Percentiles rank a stretch among this genome's conserved stretches.
Conservation (phyloP, 31 red algal species). For the Bonnemaisonia californica region DNA sequence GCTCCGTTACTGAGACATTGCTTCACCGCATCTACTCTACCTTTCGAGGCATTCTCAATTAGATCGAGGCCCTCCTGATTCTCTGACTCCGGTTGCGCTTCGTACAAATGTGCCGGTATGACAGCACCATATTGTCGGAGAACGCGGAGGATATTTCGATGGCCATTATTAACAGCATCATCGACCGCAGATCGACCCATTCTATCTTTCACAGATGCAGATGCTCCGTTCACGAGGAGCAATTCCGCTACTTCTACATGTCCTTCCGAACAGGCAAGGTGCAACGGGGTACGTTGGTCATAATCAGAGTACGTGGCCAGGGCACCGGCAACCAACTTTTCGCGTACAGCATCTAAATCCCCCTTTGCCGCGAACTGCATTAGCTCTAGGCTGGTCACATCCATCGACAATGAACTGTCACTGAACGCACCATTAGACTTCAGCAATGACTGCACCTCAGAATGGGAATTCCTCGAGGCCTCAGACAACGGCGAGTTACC, state of each 20-base stretch:
- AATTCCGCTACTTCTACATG: constrained; percentile 79
- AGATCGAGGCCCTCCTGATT: constrained; percentile 61
- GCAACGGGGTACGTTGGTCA: constrained; percentile 88
- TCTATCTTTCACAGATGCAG: constrained; percentile 67
- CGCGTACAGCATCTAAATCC: constrained; percentile 58
- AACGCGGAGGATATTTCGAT: constrained; percentile 59
- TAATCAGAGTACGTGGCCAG: constrained; percentile 73
- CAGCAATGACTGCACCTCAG: constrained; percentile 28
- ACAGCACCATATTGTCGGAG: constrained; percentile 66
- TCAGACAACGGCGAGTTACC: constrained; percentile 70
- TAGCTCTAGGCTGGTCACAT: constrained; percentile 43
- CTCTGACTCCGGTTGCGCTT: constrained; percentile 57
- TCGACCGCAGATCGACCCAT: constrained; percentile 88
- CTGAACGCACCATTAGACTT: constrained; percentile 41
- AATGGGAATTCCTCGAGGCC: constrained; percentile 53
- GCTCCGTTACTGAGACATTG: constrained; percentile 51
- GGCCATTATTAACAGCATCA: constrained; percentile 89
- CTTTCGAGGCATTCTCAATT: constrained; percentile 31
- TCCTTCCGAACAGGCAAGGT: constrained; percentile 89
- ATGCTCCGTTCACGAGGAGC: constrained; percentile 79
- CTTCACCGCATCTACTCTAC: constrained; percentile 37
- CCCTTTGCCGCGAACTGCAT: constrained; percentile 74
- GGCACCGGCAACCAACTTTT: constrained; percentile 58
- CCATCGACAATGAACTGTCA: constrained; percentile 19
- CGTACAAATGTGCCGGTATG: constrained; percentile 64